phyloP scores from a whole-genome alignment of 169 alveolate genomes.

The Babesia gibsoni region DNA sequence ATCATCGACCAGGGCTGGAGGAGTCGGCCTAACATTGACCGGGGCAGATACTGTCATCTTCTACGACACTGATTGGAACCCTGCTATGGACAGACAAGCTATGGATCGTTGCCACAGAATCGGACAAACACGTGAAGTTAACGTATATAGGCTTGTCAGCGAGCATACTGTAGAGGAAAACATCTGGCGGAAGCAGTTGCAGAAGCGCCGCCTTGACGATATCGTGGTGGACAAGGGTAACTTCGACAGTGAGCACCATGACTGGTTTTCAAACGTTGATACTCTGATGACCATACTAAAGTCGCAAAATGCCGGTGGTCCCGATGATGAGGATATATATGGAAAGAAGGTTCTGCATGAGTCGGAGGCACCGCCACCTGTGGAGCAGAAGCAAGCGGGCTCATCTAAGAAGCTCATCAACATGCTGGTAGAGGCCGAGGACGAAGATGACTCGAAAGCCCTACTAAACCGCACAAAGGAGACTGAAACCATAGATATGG shows the following conservation, averaged over 20 bases:
- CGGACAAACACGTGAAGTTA: conserved; percentile 97
- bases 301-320: conserved; percentile 43
- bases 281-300: conserved; percentile 60
- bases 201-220: conserved; percentile 95
- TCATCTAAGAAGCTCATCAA: conserved; percentile 19
- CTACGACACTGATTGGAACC: conserved; percentile 99
- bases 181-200: conserved; percentile 93
- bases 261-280: conserved; percentile 74
- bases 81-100: conserved; percentile 99
- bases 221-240: conserved; percentile 96
- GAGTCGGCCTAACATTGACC: conserved; percentile 96
- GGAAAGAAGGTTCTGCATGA: conserved; percentile 73
- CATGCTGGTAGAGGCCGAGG: conserved; percentile 63
- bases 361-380: conserved; percentile 61
- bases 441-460: conserved; percentile 66
- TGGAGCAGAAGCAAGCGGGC: not conserved
- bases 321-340: conserved; percentile 75
- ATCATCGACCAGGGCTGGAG: conserved; percentile 98
- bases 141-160: conserved; percentile 93
- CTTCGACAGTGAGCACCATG: conserved; percentile 70
- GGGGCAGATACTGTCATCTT: conserved; percentile 98
- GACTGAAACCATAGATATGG: conserved; percentile 21
- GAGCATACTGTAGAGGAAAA: conserved; percentile 97
- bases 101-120: conserved; percentile 98
- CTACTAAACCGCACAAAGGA: conserved; percentile 56